Evolutionary conservation across 139 green algal species (phyloP), one percentile per base, ranked within the genome.

Genomic region (Picochlorum sp.): DNA sequence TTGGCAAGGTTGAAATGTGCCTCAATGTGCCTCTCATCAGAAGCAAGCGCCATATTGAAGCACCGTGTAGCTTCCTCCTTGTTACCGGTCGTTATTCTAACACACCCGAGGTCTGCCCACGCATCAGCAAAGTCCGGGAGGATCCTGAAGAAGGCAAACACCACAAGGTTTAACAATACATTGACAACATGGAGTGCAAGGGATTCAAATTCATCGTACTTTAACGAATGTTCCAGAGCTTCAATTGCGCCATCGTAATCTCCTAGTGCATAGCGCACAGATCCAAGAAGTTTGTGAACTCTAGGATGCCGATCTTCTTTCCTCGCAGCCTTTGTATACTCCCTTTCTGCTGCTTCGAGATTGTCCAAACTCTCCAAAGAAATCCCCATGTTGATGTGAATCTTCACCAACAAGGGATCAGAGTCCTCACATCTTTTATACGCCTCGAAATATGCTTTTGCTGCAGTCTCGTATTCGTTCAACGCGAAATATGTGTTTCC

Each of bases 361-460:
- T 81, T 52, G 11, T 84, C 83, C 26, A 82, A 64, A 6, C 65
- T 72, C 72, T 90, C 83, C 30, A 88, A 41, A 16, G 71, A 73
- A 64, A 90, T 89, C 60, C 83, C 83, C 63, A 88, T 45, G 68
- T 90, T 90, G 41, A 90, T 71, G 57, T 85, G 81, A 8, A 89
- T 61, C 69, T 88, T 78, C 31, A 60, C 66, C 20, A 75, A 54
- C 26, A 82, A 49, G 6, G 67, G 14, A 20, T 70, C 65, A 23
- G 49, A 34, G 4, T 26, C 47, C 21, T 34, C 24, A 8, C 65
- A 65, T 38, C 9, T 18, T 38, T 54, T 24, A 24, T 66, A 38
- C 3, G 65, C 54, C 10, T 47, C 28, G 31, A 38, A 28, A 49
- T 66, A 71, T 4, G 15, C 16, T n/a, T n/a, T 45, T 23, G 47